Evolutionary conservation across 2,329 filamentous ascomycete genomes (phyloP), one percentile per base, ranked within the genome.

Genomic region (Fusarium albosuccineum): DNA sequence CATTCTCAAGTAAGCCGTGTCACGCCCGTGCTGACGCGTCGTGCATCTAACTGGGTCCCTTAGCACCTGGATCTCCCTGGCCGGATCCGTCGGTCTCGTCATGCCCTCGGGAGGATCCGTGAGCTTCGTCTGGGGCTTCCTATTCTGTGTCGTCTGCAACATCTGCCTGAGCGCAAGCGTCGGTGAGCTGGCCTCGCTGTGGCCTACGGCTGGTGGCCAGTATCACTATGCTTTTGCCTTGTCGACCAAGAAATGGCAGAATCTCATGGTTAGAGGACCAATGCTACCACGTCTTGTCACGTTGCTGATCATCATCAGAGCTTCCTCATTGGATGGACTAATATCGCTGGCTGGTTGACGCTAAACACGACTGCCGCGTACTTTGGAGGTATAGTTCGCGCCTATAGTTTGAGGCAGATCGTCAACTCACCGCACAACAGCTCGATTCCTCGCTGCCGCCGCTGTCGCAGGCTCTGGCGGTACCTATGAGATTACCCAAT

Each of bases 271-370:
- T 46, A 41, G 70, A 14, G 27, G 5, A 13, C 14, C 16, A 17
- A 8, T 54, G 11, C 6, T 10, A 6, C 2, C 22, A 5, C 22
- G 13, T 30, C 6, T 10, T 9, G 14, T 1, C 11, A 17, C 5
- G 5, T 1, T 27, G 5, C 64, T 70, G 14, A 70, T 30, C 3
- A 13, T 11, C 1, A 36, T 14, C 22, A 81, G 77, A 81, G 79
- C 68, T 83, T 83, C 52, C 77, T 78, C 60, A 77, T 81, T 16
- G 80, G 81, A 27, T 82, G 81, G 81, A 79, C 77, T 16, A 82
- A 78, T 48, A 82, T 83, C 52, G 76, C 77, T 14, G 81, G 82
- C 5, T 83, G 81, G 82, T 74, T 83, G 3, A 81, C 78, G 5
- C 72, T 82, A 1, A 78, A 82, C 54, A 83, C 81, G 6, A 80